These are phyloP conservation scores for Penicillium argentinense DNA, from an alignment of 495 filamentous ascomycete species.

Conservation along the genomic window DNA sequence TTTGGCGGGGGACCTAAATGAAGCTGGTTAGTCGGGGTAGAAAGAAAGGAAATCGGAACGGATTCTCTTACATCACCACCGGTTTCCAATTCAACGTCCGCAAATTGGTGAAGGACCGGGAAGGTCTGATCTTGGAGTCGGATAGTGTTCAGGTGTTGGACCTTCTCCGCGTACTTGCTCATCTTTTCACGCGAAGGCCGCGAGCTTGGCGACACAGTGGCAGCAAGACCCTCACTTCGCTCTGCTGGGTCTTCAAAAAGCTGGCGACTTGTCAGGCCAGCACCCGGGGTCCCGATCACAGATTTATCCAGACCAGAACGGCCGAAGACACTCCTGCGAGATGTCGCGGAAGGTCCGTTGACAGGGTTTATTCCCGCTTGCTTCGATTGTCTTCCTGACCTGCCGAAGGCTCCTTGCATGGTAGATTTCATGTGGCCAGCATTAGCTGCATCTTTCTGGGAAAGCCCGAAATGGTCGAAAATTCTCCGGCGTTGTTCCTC, in stretches of 20 bases:
- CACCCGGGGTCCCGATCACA: constrained; percentile 74
- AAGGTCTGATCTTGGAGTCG: constrained; percentile 63
- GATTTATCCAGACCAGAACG: constrained; percentile 72
- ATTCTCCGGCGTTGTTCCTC: constrained; percentile 87
- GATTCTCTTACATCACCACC: constrained; percentile 57
- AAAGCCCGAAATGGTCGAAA: constrained; percentile 94
- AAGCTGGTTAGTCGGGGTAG: constrained; percentile 9
- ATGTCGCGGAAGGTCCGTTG: constrained; percentile 33
- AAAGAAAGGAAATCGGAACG: not conserved
- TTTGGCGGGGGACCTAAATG: constrained; percentile 57
- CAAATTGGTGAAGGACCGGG: constrained; percentile 71
- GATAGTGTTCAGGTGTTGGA: constrained; percentile 71
- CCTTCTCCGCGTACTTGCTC: constrained; percentile 69
- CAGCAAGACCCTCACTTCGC: constrained; percentile 38
- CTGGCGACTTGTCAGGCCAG: constrained; percentile 51
- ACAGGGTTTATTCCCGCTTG: constrained; percentile 24
- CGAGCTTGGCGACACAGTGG: constrained; percentile 60
- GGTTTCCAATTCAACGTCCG: constrained; percentile 64
- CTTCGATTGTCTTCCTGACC: constrained; percentile 49
- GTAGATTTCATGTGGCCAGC: constrained; percentile 39
- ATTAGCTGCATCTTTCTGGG: constrained; percentile 53
- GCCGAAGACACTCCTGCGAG: constrained; percentile 66
- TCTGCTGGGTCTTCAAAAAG: constrained; percentile 69
- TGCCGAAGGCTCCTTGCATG: constrained; percentile 57
- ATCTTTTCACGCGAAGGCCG: constrained; percentile 78